Percentiles rank a stretch among this genome's conserved stretches.
Evolutionary conservation across 805 yeast species (phyloP).

Genomic region (Ogataea thermomethanolica): DNA sequence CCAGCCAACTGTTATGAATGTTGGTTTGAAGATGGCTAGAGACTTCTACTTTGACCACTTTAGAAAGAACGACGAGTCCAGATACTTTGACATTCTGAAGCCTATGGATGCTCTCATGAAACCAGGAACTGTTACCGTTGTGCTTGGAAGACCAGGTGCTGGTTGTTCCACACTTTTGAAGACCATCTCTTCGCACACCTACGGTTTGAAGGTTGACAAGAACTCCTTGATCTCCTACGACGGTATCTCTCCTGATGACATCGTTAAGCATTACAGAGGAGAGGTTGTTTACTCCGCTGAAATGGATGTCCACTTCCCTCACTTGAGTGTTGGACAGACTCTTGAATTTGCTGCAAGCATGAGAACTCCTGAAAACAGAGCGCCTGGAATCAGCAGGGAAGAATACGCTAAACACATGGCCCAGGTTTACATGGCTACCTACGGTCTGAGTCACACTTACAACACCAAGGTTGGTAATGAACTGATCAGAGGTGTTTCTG

Average conservation of each 20-base stretch:
- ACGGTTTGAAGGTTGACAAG: conserved; percentile 50
- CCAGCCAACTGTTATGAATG: conserved; percentile 55
- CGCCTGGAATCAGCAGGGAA: conserved; percentile 56
- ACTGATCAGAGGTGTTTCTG: conserved; percentile 60
- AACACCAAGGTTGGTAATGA: conserved; percentile 63
- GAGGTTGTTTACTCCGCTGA: conserved; percentile 72
- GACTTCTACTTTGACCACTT: conserved; percentile 25
- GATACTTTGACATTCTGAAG: conserved; percentile 52
- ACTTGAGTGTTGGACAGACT: conserved; percentile 63
- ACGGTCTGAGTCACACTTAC: conserved; percentile 44
- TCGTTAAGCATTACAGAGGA: conserved; percentile 54
- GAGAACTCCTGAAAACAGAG: conserved; percentile 60
- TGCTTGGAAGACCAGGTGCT: conserved; percentile 80
- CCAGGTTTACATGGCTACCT: conserved; percentile 30
- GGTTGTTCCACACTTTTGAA: conserved; percentile 70
- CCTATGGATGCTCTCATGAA: conserved; percentile 61
- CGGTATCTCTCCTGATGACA: conserved; percentile 52
- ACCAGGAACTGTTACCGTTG: conserved; percentile 67
- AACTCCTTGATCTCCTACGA: conserved; percentile 49
- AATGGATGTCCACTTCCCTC: conserved; percentile 65
- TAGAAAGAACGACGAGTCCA: conserved; percentile 28
- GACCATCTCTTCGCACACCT: conserved; percentile 54
- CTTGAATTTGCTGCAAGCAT: conserved; percentile 58
- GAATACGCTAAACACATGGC: conserved; percentile 52
- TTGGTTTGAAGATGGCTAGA: conserved; percentile 33